Evolutionary conservation across 805 yeast genomes (phyloP), one percentile per base, ranked within the genome.

Genomic region (Zygosaccharomyces rouxii): DNA sequence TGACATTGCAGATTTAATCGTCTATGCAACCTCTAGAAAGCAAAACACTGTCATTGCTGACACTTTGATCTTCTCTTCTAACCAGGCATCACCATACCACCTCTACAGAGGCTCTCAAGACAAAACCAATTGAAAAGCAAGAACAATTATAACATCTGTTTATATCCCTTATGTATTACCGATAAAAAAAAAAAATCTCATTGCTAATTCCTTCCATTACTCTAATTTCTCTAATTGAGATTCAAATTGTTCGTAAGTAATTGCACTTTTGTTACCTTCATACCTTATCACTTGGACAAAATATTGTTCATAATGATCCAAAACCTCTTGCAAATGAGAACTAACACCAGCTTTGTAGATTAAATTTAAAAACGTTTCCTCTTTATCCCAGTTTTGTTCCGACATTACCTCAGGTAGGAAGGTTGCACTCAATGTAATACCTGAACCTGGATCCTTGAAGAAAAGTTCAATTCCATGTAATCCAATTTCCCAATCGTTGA

Each of bases 351-450:
- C 89, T 63, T 94, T 94, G 19, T 74, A 69, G 2, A 92, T 78
- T 33, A 95, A 72, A 55, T 86, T 77, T 51, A 72, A 72, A 48
- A 92, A 66, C 0, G 98, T 92, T 21, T 86, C 83, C 14, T 71
- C 68, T 57, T 85, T 77, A 25, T 47, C 50, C 54, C 55, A 47
- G 1, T 79, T 81, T 56, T 90, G 95, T 55, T 92, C 98, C 4
- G 70, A 74, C 19, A 97, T 95, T 1, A 94, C 98, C 37, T 82
- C 86, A 0, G 99, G 99, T 35, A 94, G 68, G 56, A 89, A 94
- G 0, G 98, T 94, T 0, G 97, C 89, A 43, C 84, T 78, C 25
- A 71, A 74, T 0, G 61, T 50, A 3, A 68, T 60, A 1, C 76
- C 74, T 6, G 62, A 56, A 3, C 38, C 46, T 3, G 67, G 66